Conservation (phyloP, 495 filamentous ascomycete genomes). For the Penicillium cosmopolitanum region DNA sequence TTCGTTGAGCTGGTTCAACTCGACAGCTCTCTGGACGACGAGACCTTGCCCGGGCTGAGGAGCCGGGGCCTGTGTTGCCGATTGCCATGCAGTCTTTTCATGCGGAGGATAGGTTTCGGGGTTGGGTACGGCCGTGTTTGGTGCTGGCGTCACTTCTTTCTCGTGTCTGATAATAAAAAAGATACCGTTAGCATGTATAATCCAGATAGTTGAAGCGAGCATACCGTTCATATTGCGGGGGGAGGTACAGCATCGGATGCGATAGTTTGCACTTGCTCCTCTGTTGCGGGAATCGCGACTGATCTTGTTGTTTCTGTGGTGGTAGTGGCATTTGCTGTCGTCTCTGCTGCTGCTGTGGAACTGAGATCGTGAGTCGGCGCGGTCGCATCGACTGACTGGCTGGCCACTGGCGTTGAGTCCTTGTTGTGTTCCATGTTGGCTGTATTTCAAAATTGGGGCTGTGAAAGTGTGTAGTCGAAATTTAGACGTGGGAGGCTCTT, state of each 20-base stretch:
- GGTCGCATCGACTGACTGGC: background rate
- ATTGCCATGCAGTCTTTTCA: conserved; percentile 16
- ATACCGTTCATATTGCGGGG: background rate
- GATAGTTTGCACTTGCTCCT: background rate
- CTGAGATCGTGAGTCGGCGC: background rate
- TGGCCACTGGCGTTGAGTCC: background rate
- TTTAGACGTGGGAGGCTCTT: background rate
- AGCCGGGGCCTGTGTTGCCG: conserved; percentile 9
- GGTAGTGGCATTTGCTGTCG: background rate
- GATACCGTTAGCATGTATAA: background rate
- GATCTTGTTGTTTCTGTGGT: background rate
- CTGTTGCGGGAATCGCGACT: background rate
- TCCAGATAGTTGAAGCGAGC: background rate
- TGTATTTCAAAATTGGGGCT: background rate
- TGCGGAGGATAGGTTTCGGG: background rate
- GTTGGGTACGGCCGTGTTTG: background rate
- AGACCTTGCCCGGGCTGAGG: conserved; percentile 9
- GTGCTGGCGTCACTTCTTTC: conserved; percentile 11
- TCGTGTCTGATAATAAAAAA: background rate
- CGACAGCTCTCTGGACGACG: conserved; percentile 1
- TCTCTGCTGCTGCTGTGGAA: background rate
- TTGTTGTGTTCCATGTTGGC: background rate
- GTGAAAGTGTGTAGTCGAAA: background rate
- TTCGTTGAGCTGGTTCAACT: conserved; percentile 12
- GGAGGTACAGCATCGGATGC: background rate